Evolutionary conservation across 2,329 filamentous ascomycete genomes (phyloP).

Genomic region (Fragosphaeria purpurea): DNA sequence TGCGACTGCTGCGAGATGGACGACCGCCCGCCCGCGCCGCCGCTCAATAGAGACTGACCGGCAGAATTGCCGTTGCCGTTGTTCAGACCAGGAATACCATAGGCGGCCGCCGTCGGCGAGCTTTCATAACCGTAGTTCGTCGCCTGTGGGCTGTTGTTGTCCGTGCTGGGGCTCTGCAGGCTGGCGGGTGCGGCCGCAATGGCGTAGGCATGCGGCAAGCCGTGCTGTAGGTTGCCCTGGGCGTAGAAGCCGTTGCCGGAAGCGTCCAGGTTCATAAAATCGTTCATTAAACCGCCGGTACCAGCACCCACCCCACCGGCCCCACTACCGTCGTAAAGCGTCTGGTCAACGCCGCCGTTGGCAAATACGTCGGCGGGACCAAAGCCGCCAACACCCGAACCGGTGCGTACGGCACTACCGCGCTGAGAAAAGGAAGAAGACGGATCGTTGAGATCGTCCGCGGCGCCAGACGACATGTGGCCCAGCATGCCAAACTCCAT

Average conservation of each 20-base stretch:
- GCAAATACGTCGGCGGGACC: conserved; percentile 38
- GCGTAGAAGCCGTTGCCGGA: conserved; percentile 37
- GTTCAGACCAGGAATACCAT: conserved; percentile 10
- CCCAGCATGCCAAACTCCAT: conserved; percentile 93
- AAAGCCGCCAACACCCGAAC: conserved; percentile 28
- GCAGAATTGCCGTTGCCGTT: background rate
- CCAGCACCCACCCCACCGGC: background rate
- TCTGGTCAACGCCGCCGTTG: conserved; percentile 38
- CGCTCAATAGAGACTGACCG: background rate
- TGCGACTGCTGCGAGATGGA: conserved; percentile 9
- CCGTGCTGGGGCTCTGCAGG: conserved; percentile 54
- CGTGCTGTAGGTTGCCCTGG: conserved; percentile 51
- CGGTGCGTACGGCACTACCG: conserved; percentile 11
- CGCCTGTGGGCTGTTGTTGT: conserved; percentile 51
- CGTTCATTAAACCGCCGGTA: conserved; percentile 33
- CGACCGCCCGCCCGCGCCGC: background rate
- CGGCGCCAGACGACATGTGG: conserved; percentile 87
- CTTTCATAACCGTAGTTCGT: conserved; percentile 44
- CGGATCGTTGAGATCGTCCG: conserved; percentile 67
- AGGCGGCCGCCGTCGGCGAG: conserved; percentile 36
- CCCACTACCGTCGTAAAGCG: conserved; percentile 33
- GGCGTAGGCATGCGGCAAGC: conserved; percentile 54
- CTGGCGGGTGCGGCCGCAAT: conserved; percentile 54
- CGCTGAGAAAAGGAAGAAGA: conserved; percentile 30
- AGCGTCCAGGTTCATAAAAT: conserved; percentile 44